Percentiles rank a stretch among this genome's conserved stretches.
Conservation (phyloP, 2,329 filamentous ascomycete genomes). For the Fusarium annulatum region DNA sequence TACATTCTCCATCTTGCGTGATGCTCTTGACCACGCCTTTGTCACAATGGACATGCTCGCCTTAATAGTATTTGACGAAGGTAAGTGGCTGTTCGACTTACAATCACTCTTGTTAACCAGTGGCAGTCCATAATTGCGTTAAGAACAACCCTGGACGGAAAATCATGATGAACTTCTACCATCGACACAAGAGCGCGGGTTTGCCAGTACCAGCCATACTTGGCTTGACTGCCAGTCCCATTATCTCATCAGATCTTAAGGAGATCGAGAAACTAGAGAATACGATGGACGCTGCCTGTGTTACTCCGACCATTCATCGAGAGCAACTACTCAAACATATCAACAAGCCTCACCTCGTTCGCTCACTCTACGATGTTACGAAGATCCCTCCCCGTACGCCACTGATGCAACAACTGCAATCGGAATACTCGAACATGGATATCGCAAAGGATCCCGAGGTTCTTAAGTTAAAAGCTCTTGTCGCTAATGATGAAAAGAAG, state of each 20-base stretch:
- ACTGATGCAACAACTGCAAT: constrained; percentile 58
- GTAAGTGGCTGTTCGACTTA: constrained; percentile 53
- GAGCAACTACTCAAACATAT: constrained; percentile 76
- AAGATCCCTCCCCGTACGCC: constrained; percentile 38
- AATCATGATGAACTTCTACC: constrained; percentile 81
- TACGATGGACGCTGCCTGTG: constrained; percentile 76
- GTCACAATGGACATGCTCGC: constrained; percentile 71
- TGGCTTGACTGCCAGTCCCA: constrained; percentile 83
- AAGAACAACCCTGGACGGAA: constrained; percentile 71
- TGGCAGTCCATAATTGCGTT: constrained; percentile 77
- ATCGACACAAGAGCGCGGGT: constrained; percentile 55
- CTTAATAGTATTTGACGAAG: constrained; percentile 86
- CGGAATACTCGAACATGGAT: constrained; percentile 59
- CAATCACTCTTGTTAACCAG: constrained; percentile 7
- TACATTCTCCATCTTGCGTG: constrained; percentile 78
- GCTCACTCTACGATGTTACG: constrained; percentile 47
- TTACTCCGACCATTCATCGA: constrained; percentile 74
- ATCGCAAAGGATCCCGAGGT: constrained; percentile 72
- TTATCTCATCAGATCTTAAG: constrained; percentile 67
- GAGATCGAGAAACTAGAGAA: constrained; percentile 72
- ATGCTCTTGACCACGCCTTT: constrained; percentile 81
- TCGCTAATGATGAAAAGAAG: constrained; percentile 55
- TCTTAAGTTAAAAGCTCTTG: constrained; percentile 53
- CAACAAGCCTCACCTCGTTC: constrained; percentile 70
- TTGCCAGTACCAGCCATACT: constrained; percentile 72